Evolutionary conservation across 371 early-diverging fungal species (phyloP).

Genomic region (Entomophthora muscae): DNA sequence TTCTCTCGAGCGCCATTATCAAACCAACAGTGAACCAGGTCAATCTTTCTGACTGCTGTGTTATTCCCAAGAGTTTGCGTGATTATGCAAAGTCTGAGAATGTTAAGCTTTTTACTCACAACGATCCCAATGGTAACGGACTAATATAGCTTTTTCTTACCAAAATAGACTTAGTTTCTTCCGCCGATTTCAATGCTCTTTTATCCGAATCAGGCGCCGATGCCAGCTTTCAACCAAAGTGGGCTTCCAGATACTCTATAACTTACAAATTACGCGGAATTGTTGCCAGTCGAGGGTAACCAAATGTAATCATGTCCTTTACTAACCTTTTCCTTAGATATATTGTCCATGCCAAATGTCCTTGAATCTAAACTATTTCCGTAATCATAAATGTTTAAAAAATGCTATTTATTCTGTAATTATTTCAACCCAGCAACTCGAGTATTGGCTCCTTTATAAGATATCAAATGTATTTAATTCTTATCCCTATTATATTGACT

Average conservation of each 20-base stretch:
- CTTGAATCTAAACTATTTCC: too few relatives aligned
- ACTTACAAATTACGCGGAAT: background rate
- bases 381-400: too few relatives aligned
- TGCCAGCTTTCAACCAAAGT: background rate
- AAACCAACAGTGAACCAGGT: background rate
- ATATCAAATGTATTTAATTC: too few relatives aligned
- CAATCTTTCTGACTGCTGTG: slow-evolving; percentile 6
- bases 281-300: slow-evolving; percentile 3
- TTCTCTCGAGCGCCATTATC: background rate
- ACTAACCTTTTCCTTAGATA: background rate
- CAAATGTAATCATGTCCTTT: background rate
- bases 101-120: slow-evolving; percentile 3
- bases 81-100: background rate
- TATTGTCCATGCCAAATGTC: background rate
- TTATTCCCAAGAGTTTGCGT: background rate
- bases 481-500: too few relatives aligned
- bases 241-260: background rate
- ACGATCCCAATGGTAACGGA: background rate
- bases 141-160: background rate
- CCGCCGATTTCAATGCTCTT: background rate
- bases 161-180: background rate
- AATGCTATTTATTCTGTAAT: too few relatives aligned
- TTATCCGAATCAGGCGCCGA: background rate
- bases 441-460: too few relatives aligned
- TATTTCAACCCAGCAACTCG: too few relatives aligned